Evolutionary conservation across 2,329 filamentous ascomycete genomes (phyloP), one percentile per base, ranked within the genome.

Genomic region (Ustilaginoidea virens): DNA sequence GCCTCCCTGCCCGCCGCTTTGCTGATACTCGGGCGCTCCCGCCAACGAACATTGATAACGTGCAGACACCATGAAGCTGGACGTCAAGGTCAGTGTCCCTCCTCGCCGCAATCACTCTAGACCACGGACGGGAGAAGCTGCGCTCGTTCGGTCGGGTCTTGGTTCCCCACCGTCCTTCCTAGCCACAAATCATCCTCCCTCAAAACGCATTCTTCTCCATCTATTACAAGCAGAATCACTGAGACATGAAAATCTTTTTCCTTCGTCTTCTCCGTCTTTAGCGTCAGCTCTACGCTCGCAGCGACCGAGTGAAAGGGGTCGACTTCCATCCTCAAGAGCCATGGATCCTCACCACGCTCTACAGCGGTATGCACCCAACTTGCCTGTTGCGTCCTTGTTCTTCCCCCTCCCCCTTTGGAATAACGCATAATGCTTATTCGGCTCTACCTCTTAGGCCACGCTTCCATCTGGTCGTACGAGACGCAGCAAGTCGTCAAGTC

Each of bases 381-480:
- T 6, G 10, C n/a, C n/a, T n/a, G n/a, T n/a, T n/a, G n/a, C n/a
- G n/a, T n/a, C n/a, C n/a, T n/a, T n/a, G n/a, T n/a, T n/a, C n/a
- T n/a, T n/a, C n/a, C n/a, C n/a, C n/a, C n/a, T n/a, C n/a, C n/a
- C n/a, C n/a, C n/a, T n/a, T n/a, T n/a, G n/a, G n/a, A n/a, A n/a
- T n/a, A n/a, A n/a, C n/a, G n/a, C n/a, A n/a, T n/a, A n/a, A 24
- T 10, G 14, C 24, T 25, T 13, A 10, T n/a, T 3, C 2, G 5
- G 7, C 27, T 18, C 12, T 16, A 3, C 11, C n/a, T 12, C 12
- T 28, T 36, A 85, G 83, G 90, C 55, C 87, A 96, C 64, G 90
- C 92, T 52, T 92, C 96, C 63, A 96, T 98, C 52, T 96, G 90
- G 86, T 94, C 87, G 19, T 93, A 92, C 58, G 87, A 92, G 60